phyloP scores from a whole-genome alignment of 2,329 filamentous ascomycete genomes.

The Fusarium citri region DNA sequence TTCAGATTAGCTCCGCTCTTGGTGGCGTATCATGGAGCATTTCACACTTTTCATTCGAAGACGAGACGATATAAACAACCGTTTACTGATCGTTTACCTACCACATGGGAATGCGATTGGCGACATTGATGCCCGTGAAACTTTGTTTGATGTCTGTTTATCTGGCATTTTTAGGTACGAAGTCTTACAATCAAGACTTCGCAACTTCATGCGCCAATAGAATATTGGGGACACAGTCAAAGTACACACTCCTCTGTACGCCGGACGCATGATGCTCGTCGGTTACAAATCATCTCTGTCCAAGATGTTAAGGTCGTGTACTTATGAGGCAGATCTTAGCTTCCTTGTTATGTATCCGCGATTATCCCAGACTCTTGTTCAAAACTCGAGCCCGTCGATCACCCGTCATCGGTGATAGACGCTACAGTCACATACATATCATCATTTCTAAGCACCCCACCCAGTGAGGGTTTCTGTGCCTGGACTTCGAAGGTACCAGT shows the following conservation, averaged over 20 bases:
- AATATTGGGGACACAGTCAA: neutral
- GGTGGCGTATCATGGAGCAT: neutral
- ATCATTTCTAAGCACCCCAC: slow-evolving; percentile 2
- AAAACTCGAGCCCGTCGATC: neutral
- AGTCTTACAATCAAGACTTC: neutral
- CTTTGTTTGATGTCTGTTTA: neutral
- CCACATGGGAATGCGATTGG: neutral
- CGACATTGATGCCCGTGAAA: neutral
- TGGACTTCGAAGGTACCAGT: slow-evolving; percentile 19
- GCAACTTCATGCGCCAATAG: neutral
- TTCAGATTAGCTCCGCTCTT: neutral
- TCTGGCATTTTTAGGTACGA: neutral
- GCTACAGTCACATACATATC: neutral
- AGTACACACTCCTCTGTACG: neutral
- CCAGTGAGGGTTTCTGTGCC: neutral
- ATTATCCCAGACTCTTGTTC: neutral
- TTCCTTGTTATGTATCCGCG: neutral
- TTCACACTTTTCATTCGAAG: neutral
- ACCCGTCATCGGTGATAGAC: neutral
- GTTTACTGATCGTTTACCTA: neutral
- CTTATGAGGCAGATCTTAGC: neutral
- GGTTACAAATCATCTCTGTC: neutral
- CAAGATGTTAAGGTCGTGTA: neutral
- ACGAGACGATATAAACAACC: neutral
- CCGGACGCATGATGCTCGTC: neutral